Evolutionary conservation across 2,329 filamentous ascomycete genomes (phyloP), one percentile per base, ranked within the genome.

Genomic region (Apiospora pterosperma): DNA sequence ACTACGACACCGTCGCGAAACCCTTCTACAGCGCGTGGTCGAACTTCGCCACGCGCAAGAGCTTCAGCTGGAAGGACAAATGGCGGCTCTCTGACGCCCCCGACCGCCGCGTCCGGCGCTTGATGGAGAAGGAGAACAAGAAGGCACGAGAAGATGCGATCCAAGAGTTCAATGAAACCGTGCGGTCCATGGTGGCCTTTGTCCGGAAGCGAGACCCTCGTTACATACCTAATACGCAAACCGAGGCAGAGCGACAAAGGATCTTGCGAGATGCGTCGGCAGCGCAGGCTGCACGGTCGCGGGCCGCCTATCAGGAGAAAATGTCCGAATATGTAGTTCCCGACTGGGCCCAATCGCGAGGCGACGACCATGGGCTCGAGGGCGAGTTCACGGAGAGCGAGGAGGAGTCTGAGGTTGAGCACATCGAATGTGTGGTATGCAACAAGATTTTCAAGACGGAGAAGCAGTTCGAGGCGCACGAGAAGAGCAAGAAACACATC

Each of bases 91-190:
- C 91, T 0, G 93, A 97, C 71, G 95, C 93, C 1, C 93, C 93
- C 1, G 95, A 99, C 77, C 88, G 96, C 61, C 87, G 90, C 41
- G 84, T 92, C 19, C 88, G 95, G 62, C 87, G 96, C 36, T 73
- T 92, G 42, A 97, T 98, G 89, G 96, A 98, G 75, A 97, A 97
- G 77, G 95, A 97, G 75, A 99, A 99, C 76, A 92, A 89, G 70
- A 91, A 91, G 68, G 78, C 90, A 28, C 87, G 96, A 62, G 94
- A 97, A 23, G 91, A 95, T 62, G 93, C 89, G 3, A 87, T 91
- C 12, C 87, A 90, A 64, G 92, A 97, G 69, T 98, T 97, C 80
- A 98, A 97, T 77, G 93, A 97, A 66, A 91, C 93, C 3, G 93
- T 99, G 36, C 83, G 92, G 64, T 92, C 93, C 7, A 84, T 99